Evolutionary conservation across 805 yeast species (phyloP).

Genomic region (Starmerella tilneyi): DNA sequence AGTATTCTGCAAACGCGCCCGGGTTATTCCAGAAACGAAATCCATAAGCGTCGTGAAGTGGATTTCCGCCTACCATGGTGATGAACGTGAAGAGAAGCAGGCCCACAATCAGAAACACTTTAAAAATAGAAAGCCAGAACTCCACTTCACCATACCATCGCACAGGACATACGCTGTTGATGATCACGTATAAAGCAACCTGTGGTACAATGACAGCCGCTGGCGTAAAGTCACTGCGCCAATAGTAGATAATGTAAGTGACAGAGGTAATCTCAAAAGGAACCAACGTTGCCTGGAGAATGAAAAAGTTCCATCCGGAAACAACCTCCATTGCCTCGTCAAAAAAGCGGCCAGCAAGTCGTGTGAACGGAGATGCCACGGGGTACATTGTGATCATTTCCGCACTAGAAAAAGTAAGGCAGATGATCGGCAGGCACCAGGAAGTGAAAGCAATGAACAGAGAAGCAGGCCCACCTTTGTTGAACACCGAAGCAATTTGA

Average conservation of each 20-base stretch:
- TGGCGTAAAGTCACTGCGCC: slow-evolving; percentile 68
- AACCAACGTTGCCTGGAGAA: slow-evolving; percentile 62
- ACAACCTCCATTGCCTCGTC: slow-evolving; percentile 66
- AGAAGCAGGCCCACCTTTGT: slow-evolving; percentile 60
- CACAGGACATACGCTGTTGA: slow-evolving; percentile 61
- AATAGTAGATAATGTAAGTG: slow-evolving; percentile 65
- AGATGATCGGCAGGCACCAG: slow-evolving; percentile 62
- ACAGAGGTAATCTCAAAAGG: slow-evolving; percentile 80
- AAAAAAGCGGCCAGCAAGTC: slow-evolving; percentile 63
- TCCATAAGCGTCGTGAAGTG: slow-evolving; percentile 52
- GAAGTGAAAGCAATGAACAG: slow-evolving; percentile 53
- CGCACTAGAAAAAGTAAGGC: slow-evolving; percentile 60
- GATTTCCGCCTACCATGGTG: slow-evolving; percentile 84
- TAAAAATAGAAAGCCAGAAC: slow-evolving; percentile 66
- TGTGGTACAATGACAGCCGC: slow-evolving; percentile 61
- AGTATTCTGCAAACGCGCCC: slow-evolving; percentile 48
- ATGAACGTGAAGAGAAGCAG: slow-evolving; percentile 63
- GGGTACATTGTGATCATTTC: slow-evolving; percentile 74
- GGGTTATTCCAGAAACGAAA: slow-evolving; percentile 48
- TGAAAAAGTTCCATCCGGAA: slow-evolving; percentile 74
- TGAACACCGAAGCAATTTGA: slow-evolving; percentile 37
- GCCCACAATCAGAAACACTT: slow-evolving; percentile 65
- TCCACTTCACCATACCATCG: slow-evolving; percentile 70
- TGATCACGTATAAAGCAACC: slow-evolving; percentile 48
- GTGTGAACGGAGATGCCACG: slow-evolving; percentile 62